These are phyloP conservation scores for Gamarada debralockiae DNA, from an alignment of 495 filamentous ascomycete genomes.

Conservation along the genomic window DNA sequence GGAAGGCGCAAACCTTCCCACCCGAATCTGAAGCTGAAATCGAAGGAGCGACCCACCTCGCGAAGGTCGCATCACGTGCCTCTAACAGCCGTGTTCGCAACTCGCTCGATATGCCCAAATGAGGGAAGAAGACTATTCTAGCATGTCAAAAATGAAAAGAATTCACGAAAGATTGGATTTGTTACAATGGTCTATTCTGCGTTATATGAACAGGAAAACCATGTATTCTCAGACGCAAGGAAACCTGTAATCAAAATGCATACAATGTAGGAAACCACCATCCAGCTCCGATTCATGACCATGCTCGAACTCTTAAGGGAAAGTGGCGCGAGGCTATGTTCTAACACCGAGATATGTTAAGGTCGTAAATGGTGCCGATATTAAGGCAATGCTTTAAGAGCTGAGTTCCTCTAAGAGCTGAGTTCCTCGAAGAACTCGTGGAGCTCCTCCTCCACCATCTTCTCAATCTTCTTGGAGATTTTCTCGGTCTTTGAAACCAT, in stretches of 20 bases:
- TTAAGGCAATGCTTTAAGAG: constrained; percentile 14
- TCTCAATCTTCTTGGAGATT: constrained; percentile 54
- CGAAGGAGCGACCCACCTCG: neutral
- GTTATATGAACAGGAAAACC: constrained; percentile 16
- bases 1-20: constrained; percentile 7
- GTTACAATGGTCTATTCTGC: constrained; percentile 20
- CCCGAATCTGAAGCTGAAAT: neutral
- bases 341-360: constrained; percentile 8
- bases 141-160: neutral
- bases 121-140: no score
- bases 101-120: no score
- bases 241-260: constrained; percentile 28
- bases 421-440: constrained; percentile 58
- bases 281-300: constrained; percentile 19
- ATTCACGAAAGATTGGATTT: constrained; percentile 4
- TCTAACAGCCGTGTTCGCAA: no score
- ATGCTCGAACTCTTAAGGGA: constrained; percentile 23
- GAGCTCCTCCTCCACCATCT: constrained; percentile 60
- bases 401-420: constrained; percentile 34
- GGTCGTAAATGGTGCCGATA: constrained; percentile 14
- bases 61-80: no score
- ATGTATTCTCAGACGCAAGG: constrained; percentile 16
- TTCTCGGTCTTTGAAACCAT: constrained; percentile 47
- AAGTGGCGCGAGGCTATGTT: constrained; percentile 7
- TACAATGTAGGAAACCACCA: constrained; percentile 21